Percentiles rank a stretch among this genome's conserved stretches.
phyloP scores from a whole-genome alignment of 2,329 filamentous ascomycete genomes.

The Dactylellina parvicollis region DNA sequence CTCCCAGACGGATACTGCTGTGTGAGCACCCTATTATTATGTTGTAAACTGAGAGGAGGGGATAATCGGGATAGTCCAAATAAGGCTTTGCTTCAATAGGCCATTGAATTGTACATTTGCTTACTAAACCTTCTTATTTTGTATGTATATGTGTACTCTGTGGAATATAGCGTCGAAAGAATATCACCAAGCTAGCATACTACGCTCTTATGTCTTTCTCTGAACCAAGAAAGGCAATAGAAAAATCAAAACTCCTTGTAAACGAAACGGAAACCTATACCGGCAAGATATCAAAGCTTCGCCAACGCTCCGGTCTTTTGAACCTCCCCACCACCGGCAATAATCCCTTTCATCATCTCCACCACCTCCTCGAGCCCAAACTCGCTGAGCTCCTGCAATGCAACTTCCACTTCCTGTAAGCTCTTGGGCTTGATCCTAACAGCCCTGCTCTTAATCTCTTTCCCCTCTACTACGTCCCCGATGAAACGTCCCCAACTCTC shows the following conservation, averaged over 20 bases:
- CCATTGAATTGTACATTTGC: no score
- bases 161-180: no score
- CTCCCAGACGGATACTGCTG: no score
- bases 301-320: constrained; percentile 20
- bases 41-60: no score
- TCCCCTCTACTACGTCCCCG: constrained; percentile 55
- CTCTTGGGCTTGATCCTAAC: constrained; percentile 65
- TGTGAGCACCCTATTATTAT: no score
- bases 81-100: no score
- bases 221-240: not conserved
- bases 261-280: not conserved
- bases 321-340: constrained; percentile 57
- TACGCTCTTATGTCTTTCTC: no score
- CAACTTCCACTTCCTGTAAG: constrained; percentile 62
- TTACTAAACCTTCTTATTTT: no score
- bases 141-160: no score
- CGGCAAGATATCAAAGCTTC: constrained; percentile 20
- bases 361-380: constrained; percentile 61
- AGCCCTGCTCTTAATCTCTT: constrained; percentile 64
- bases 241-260: not conserved
- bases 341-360: constrained; percentile 63
- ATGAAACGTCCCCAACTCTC: constrained; percentile 70
- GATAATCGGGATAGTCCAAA: no score
- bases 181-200: no score
- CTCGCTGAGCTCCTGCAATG: constrained; percentile 63